These are phyloP conservation scores for Bolboschoenus planiculmis DNA, from an alignment of 176 grass and related monocot genomes.

Conservation along the genomic window DNA sequence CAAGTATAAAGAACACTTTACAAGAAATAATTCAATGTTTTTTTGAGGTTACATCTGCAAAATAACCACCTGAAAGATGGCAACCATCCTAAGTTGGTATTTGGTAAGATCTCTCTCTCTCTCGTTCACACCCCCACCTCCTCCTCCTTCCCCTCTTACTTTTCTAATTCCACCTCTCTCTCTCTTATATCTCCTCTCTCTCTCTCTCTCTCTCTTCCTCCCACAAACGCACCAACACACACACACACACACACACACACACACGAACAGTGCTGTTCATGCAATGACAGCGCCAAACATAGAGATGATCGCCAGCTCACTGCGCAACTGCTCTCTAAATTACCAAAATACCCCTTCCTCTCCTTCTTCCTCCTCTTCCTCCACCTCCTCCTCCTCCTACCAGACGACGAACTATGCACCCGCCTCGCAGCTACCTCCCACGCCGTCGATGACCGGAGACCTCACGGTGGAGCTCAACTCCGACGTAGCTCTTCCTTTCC, in stretches of 20 bases:
- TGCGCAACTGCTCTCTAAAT: slow-evolving; percentile 21
- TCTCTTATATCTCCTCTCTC: not conserved
- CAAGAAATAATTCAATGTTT: not conserved
- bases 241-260: not conserved
- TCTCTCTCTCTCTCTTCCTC: not conserved
- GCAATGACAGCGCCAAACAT: slow-evolving; percentile 28
- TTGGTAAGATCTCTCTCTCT: not conserved
- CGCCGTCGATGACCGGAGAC: slow-evolving; percentile 19
- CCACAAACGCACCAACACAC: not conserved
- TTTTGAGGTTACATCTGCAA: not conserved
- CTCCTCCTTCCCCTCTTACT: not conserved
- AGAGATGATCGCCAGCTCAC: slow-evolving; percentile 24
- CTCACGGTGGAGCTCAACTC: slow-evolving; percentile 93
- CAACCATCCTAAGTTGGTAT: not conserved
- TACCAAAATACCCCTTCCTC: not conserved
- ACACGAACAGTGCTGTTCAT: no score
- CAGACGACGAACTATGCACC: not conserved
- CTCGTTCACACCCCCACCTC: not conserved
- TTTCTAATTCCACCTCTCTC: not conserved
- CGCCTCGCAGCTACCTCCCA: slow-evolving; percentile 18
- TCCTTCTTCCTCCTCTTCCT: not conserved
- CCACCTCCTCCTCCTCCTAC: not conserved
- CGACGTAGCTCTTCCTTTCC: slow-evolving; percentile 73
- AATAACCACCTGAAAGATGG: not conserved
- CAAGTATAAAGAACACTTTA: not conserved